A percentile compares a stretch with the other conserved stretches of the same genome.
Evolutionary conservation across 228 moss, liverwort and hornwort genomes (phyloP).

Genomic region (Sphagnum magellanicum): DNA sequence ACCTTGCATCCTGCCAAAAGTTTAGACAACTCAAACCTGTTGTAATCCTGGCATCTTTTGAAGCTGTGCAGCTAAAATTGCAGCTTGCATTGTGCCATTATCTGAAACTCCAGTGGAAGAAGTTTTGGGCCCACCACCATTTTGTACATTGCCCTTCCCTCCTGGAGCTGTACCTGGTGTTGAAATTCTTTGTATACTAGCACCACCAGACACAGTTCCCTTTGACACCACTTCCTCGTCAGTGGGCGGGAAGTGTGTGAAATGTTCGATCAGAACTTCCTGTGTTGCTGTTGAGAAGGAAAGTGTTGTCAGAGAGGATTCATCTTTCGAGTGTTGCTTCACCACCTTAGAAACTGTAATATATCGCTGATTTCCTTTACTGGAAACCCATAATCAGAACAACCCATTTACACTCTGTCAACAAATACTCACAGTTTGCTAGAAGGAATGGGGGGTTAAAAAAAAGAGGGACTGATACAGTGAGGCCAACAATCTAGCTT

Average conservation of each 20-base stretch:
- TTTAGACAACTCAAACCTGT: conserved; percentile 36
- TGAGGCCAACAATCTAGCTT: too few relatives aligned
- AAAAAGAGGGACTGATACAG: too few relatives aligned
- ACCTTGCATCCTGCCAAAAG: not conserved
- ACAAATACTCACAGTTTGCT: too few relatives aligned
- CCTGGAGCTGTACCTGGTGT: conserved; percentile 18
- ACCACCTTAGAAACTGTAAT: conserved; percentile 66
- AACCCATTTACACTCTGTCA: not conserved
- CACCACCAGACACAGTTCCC: conserved; percentile 28
- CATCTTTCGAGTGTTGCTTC: conserved; percentile 26
- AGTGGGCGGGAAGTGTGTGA: conserved; percentile 57
- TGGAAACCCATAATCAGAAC: conserved; percentile 21
- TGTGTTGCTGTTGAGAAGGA: conserved; percentile 70
- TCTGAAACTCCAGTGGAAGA: conserved; percentile 21
- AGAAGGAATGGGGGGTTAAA: too few relatives aligned
- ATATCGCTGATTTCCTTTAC: conserved; percentile 67
- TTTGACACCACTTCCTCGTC: conserved; percentile 69
- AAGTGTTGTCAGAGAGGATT: conserved; percentile 45
- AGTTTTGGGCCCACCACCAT: not conserved
- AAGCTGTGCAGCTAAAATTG: conserved; percentile 52
- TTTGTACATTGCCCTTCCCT: conserved; percentile 7
- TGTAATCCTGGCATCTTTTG: conserved; percentile 70
- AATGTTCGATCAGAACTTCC: conserved; percentile 62
- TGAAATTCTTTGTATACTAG: conserved; percentile 21
- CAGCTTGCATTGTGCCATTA: conserved; percentile 56